Evolutionary conservation across 2,329 filamentous ascomycete species (phyloP).

Genomic region (Calonectria hawksworthii): DNA sequence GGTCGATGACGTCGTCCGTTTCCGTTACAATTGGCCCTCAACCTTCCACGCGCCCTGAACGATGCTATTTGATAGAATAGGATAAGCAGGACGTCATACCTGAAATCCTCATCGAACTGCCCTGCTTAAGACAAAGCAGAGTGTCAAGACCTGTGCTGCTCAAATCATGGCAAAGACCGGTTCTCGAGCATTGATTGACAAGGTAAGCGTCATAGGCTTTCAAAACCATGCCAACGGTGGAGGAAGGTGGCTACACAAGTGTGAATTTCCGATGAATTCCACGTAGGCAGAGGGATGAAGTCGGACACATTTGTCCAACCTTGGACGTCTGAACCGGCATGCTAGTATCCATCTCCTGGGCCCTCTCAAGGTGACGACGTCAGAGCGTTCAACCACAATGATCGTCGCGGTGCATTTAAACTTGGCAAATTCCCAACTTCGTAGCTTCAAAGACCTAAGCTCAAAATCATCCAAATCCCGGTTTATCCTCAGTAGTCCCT

Average conservation of each 20-base stretch:
- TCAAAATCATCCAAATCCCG: neutral
- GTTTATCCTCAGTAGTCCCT: neutral
- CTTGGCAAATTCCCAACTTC: neutral
- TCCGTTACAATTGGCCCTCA: neutral
- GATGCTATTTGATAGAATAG: neutral
- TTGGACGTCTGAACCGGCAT: neutral
- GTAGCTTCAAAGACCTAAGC: neutral
- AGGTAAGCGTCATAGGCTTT: neutral
- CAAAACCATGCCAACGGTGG: neutral
- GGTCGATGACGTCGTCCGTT: slow-evolving; percentile 11
- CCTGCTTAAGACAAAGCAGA: neutral
- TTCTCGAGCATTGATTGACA: neutral
- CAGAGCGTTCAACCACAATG: neutral
- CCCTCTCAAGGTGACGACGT: slow-evolving; percentile 12
- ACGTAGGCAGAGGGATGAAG: neutral
- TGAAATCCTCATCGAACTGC: neutral
- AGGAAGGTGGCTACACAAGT: neutral
- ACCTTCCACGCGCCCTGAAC: neutral
- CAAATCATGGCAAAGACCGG: neutral
- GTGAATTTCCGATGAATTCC: too few relatives aligned
- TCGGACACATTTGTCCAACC: neutral
- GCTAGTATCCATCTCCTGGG: neutral
- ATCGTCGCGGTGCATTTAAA: slow-evolving; percentile 12
- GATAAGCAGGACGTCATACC: neutral
- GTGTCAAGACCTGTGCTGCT: neutral